A percentile compares a stretch with the other conserved stretches of the same genome.
These are phyloP conservation scores for Pseudoneurospora amorphoporcata DNA, from an alignment of 495 filamentous ascomycete genomes.

Conservation along the genomic window DNA sequence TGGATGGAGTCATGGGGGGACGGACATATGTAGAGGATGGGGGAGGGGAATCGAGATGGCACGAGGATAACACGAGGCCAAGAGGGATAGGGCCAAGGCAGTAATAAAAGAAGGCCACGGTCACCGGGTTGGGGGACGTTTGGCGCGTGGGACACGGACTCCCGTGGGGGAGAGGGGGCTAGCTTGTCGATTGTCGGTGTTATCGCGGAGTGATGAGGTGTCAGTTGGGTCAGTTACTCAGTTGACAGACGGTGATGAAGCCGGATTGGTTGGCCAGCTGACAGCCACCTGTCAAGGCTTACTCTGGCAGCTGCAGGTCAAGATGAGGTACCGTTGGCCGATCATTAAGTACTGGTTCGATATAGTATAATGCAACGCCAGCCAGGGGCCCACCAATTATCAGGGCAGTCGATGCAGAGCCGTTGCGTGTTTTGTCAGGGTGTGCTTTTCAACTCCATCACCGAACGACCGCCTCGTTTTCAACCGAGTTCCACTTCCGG, in stretches of 20 bases:
- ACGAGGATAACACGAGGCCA: not conserved
- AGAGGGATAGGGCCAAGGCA: not conserved
- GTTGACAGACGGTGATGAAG: not conserved
- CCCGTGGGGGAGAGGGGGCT: not conserved
- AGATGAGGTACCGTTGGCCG: not conserved
- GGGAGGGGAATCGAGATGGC: not conserved
- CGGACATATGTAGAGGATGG: not conserved
- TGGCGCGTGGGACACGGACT: not conserved
- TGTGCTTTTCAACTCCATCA: not conserved
- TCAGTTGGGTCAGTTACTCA: not conserved
- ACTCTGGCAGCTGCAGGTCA: not conserved
- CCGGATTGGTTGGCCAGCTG: not conserved
- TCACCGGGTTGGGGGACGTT: not conserved
- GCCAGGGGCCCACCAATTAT: not conserved
- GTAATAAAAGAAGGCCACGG: not conserved
- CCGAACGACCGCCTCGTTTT: not conserved
- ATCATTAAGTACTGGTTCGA: not conserved
- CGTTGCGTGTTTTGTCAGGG: not conserved
- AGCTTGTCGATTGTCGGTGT: not conserved
- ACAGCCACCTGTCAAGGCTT: not conserved
- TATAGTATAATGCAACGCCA: not conserved
- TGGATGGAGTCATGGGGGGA: not conserved
- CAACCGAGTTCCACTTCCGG: not conserved
- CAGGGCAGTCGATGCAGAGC: not conserved
- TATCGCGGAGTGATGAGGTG: not conserved